Evolutionary conservation across 805 yeast genomes (phyloP), one percentile per base, ranked within the genome.

Genomic region (Metschnikowia bowlesiae): DNA sequence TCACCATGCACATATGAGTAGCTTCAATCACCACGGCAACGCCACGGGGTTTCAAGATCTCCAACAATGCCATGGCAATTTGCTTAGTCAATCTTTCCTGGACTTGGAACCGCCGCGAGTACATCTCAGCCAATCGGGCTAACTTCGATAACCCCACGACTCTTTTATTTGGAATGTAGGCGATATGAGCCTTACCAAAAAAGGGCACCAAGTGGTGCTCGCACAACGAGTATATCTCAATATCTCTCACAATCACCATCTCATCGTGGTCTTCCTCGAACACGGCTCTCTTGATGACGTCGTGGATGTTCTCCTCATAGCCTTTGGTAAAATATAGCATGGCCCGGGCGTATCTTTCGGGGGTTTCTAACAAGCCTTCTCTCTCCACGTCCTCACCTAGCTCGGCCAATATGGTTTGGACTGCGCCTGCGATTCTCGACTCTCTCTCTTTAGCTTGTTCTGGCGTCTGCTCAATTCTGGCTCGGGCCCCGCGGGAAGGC

Each of bases 1-100:
- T 89, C 29, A 92, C 98, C 99, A 94, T 94, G 69, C 99, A 94
- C 99, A 94, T 94, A 66, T 94, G 99, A 2, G 92, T 82, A 16
- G 97, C 97, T 70, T 94, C 99, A 62, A 94, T 90, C 29, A 94
- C 98, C 38, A 94, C 99, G 1, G 98, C 99, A 8, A 94, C 99
- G 54, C 99, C 99, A 62, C 91, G 80, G 14, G 99, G 99, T 62
- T 87, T 85, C 62, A 94, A 76, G 52, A 91, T 88, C 63, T 90
- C 97, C 66, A 85, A 83, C 49, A 94, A 71, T 0, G 98, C 97
- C 87, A 90, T 88, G 32, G 99, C 98, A 48, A 94, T 91, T 68
- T 94, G 99, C 68, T 94, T 94, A 10, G 99, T 94, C 54, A 94
- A 78, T 57, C 99, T 78, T 67, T 94, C 99, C 70, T 94, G 99